Evolutionary conservation across 352 stramenopile species (phyloP), one percentile per base, ranked within the genome.

Genomic region (Phytophthora agathidicida): DNA sequence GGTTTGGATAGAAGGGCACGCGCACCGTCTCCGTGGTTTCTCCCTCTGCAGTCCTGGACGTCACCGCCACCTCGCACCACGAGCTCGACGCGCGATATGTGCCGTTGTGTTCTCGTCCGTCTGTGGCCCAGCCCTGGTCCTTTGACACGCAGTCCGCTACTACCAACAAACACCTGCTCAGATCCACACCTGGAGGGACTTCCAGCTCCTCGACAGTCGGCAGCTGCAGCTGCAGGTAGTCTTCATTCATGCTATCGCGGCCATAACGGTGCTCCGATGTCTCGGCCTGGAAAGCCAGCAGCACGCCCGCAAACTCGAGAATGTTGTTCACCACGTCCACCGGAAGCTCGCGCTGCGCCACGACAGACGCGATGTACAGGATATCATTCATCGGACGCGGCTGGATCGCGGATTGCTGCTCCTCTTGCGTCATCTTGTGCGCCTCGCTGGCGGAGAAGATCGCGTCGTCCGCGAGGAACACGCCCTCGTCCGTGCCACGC

Each of bases 111-210:
- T 76, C 67, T 7, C 39, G 45, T n/a, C 61, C 60, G 22, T 72
- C 58, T 3, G 58, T 77, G 13, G 83, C 81, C 83, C 83, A 93
- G 11, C 81, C 83, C 47, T 93, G 83, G 44, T 93, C 83, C 30
- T 84, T 81, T 2, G 83, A 91, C 32, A 61, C 59, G 36, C 73
- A 87, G 36, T 93, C 79, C 11, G 68, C 75, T 6, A 80, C 70
- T 23, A 89, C 16, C 17, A 78, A 51, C 9, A 65, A 50, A 31
- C 80, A 89, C 14, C 66, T 62, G 23, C 54, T 69, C 20, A 75
- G 39, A 14, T 63, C 36, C 9, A 89, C 58, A n/a, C 80, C 83
- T 1, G 26, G 13, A 1, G 83, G 78, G 16, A 91, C 44, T 13
- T 43, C 14, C 26, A 84, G 41, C 7, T 77, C 52, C 17, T 75